Conservation (phyloP, 2,329 filamentous ascomycete species). For the Pseudocercospora musae region DNA sequence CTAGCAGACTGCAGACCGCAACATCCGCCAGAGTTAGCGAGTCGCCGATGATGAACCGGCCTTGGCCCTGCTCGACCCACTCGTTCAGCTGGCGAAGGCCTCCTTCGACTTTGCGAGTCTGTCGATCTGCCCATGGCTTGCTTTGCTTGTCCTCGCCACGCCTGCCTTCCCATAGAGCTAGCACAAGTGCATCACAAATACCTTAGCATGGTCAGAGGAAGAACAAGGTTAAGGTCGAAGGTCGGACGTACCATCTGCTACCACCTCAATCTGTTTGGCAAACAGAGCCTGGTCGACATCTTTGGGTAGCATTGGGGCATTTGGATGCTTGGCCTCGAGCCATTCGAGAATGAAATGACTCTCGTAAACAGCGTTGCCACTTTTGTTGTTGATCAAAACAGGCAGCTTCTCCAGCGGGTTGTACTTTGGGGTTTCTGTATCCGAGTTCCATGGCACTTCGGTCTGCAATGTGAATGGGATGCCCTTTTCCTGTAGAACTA, state of each 20-base stretch:
- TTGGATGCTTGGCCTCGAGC: conserved; percentile 36
- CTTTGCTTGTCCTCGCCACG: conserved; percentile 29
- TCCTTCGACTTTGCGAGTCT: conserved; percentile 38
- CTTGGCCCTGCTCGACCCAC: conserved; percentile 24
- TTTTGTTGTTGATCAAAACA: conserved; percentile 36
- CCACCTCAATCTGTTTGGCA: conserved; percentile 37
- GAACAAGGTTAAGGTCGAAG: neutral
- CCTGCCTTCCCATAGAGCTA: conserved; percentile 38
- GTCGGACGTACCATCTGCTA: conserved; percentile 31
- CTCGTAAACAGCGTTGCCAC: conserved; percentile 35
- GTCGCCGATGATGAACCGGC: conserved; percentile 34
- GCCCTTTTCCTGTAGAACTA: conserved; percentile 39
- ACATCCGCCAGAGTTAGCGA: conserved; percentile 37
- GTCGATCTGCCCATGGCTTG: conserved; percentile 35
- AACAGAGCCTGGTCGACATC: conserved; percentile 31
- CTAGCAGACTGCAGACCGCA: conserved; percentile 35
- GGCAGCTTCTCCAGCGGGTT: conserved; percentile 43
- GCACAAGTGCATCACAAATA: conserved; percentile 39
- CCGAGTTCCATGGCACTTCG: conserved; percentile 44
- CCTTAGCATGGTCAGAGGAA: conserved; percentile 4
- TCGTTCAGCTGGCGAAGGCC: conserved; percentile 33
- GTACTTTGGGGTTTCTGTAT: conserved; percentile 39
- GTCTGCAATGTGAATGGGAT: conserved; percentile 42
- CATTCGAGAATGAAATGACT: conserved; percentile 40
- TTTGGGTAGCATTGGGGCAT: conserved; percentile 28